phyloP scores from a whole-genome alignment of 2,329 filamentous ascomycete species.

The Neopestalotiopsis rosae region DNA sequence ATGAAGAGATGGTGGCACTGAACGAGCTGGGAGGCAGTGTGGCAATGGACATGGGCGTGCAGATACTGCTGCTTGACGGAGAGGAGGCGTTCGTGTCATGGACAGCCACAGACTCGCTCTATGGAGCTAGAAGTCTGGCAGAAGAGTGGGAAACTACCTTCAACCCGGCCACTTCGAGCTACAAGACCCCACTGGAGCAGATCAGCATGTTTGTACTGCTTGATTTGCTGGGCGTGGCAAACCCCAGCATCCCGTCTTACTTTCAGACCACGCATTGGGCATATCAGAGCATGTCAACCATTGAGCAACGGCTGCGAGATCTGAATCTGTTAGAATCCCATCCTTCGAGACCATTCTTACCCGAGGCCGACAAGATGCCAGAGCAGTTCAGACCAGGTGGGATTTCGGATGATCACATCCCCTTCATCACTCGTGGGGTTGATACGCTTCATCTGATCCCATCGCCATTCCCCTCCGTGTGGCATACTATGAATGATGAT shows the following conservation, averaged over 20 bases:
- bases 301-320: constrained; percentile 69
- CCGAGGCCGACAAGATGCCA: constrained; percentile 55
- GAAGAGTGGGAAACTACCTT: constrained; percentile 70
- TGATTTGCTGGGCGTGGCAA: constrained; percentile 70
- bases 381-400: constrained; percentile 38
- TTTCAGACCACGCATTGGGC: constrained; percentile 85
- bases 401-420: constrained; percentile 77
- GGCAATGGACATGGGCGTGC: constrained; percentile 75
- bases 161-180: constrained; percentile 72
- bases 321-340: constrained; percentile 55
- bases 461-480: constrained; percentile 69
- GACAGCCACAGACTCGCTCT: constrained; percentile 76
- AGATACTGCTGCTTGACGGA: constrained; percentile 81
- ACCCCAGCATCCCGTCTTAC: constrained; percentile 70
- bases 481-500: constrained; percentile 76
- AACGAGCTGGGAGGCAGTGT: constrained; percentile 54
- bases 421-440: constrained; percentile 77
- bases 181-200: constrained; percentile 70
- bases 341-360: constrained; percentile 55
- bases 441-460: constrained; percentile 79
- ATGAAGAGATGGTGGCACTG: constrained; percentile 68
- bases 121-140: constrained; percentile 78
- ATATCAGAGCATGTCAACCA: constrained; percentile 67
- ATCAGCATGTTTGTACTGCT: constrained; percentile 80
- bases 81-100: constrained; percentile 80